These are phyloP conservation scores for Kingdonia uniflora DNA, from an alignment of 164 flowering plant species.

Conservation along the genomic window DNA sequence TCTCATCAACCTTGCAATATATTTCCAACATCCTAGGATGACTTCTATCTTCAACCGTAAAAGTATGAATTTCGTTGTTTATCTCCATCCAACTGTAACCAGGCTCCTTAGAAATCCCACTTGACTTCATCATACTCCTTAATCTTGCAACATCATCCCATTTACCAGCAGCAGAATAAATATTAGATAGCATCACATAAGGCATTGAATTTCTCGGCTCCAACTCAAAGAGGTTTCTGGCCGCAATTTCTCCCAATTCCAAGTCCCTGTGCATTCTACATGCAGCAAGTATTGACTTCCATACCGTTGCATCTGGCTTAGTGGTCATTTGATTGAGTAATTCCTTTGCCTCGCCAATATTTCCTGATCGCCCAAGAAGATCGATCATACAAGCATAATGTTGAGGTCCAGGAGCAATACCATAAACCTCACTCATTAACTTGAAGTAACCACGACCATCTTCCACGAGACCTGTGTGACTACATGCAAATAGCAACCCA, in stretches of 20 bases:
- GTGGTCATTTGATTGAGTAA: slow-evolving; percentile 45
- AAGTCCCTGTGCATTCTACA: slow-evolving; percentile 51
- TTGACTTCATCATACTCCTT: slow-evolving; percentile 54
- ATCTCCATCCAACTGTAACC: slow-evolving; percentile 83
- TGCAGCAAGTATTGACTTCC: slow-evolving; percentile 75
- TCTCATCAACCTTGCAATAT: slow-evolving; percentile 55
- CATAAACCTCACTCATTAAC: slow-evolving; percentile 42
- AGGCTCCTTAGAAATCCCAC: slow-evolving; percentile 60
- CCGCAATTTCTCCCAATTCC: slow-evolving; percentile 62
- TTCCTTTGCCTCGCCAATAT: slow-evolving; percentile 47
- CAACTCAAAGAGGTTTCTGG: slow-evolving; percentile 48
- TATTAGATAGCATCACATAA: slow-evolving; percentile 61
- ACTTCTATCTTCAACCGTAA: slow-evolving; percentile 62
- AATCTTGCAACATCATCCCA: slow-evolving; percentile 61
- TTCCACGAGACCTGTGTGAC: slow-evolving; percentile 68
- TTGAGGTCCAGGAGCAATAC: slow-evolving; percentile 57
- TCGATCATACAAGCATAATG: slow-evolving; percentile 87
- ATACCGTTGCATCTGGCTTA: slow-evolving; percentile 68
- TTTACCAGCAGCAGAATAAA: slow-evolving; percentile 55
- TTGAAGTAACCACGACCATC: slow-evolving; percentile 41
- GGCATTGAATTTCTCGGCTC: slow-evolving; percentile 69
- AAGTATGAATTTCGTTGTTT: slow-evolving; percentile 51
- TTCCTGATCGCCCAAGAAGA: slow-evolving; percentile 68
- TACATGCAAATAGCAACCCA: slow-evolving; percentile 74
- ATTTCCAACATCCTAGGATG: slow-evolving; percentile 44